Percentiles rank a stretch among this genome's conserved stretches.
These are phyloP conservation scores for Cercospora sojina DNA, from an alignment of 2,329 filamentous ascomycete genomes.

Conservation along the genomic window DNA sequence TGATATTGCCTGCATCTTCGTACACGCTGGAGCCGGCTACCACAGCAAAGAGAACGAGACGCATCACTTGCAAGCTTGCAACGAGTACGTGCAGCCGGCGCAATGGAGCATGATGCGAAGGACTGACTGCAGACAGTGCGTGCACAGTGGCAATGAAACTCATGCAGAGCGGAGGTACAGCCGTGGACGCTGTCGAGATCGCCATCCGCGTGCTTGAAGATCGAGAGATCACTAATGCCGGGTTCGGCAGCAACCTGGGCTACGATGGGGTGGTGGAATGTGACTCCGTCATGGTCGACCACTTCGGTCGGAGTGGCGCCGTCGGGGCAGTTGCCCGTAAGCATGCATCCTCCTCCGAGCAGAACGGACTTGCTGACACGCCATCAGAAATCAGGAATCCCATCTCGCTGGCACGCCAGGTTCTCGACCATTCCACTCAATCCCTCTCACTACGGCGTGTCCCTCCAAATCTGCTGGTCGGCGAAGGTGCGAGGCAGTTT, in stretches of 20 bases:
- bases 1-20: conserved; percentile 75
- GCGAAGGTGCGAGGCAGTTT: conserved; percentile 81
- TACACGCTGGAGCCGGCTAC: conserved; percentile 93
- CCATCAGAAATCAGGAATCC: conserved; percentile 82
- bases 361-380: conserved; percentile 20
- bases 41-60: conserved; percentile 85
- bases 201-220: conserved; percentile 87
- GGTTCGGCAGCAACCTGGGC: conserved; percentile 90
- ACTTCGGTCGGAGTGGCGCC: conserved; percentile 85
- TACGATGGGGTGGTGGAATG: conserved; percentile 91
- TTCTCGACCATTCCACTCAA: conserved; percentile 74
- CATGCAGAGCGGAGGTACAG: conserved; percentile 72
- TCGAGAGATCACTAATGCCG: conserved; percentile 92
- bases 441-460: conserved; percentile 83
- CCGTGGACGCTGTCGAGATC: conserved; percentile 85
- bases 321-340: conserved; percentile 86
- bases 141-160: conserved; percentile 80
- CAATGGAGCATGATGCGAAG: neutral
- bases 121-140: conserved; percentile 58
- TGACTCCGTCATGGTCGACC: conserved; percentile 90
- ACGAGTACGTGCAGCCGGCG: conserved; percentile 64
- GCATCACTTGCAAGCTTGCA: conserved; percentile 80
- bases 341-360: conserved; percentile 41
- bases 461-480: conserved; percentile 87
- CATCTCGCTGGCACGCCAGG: conserved; percentile 77